phyloP scores from a whole-genome alignment of 257 asterid genomes.

The Salvia hispanica region DNA sequence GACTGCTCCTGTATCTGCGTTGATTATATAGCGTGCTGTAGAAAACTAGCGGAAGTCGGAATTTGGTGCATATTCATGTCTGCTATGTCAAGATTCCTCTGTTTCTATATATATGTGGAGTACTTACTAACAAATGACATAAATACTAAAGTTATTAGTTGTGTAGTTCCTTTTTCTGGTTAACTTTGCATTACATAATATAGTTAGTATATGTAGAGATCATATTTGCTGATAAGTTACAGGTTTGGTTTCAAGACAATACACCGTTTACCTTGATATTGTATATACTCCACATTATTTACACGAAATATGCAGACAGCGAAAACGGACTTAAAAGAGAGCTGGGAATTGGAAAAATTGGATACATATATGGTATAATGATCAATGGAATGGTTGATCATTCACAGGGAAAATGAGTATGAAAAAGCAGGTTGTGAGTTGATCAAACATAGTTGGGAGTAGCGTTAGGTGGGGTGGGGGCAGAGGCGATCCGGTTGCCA shows the following conservation, averaged over 20 bases:
- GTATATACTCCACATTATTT: not conserved
- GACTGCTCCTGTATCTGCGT: constrained; percentile 19
- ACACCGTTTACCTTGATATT: not conserved
- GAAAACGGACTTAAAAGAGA: not conserved
- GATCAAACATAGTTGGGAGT: constrained; percentile 32
- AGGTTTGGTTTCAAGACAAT: not conserved
- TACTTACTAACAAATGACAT: constrained; percentile 7
- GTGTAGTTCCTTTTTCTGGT: not conserved
- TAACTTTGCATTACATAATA: not conserved
- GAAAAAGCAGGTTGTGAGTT: too few relatives aligned
- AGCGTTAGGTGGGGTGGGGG: constrained; percentile 29
- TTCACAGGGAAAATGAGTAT: not conserved
- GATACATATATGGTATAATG: not conserved
- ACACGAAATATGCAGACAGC: not conserved
- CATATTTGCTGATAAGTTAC: too few relatives aligned
- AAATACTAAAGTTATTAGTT: not conserved
- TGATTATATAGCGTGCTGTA: constrained; percentile 16
- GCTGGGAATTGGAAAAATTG: not conserved
- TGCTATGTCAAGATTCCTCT: constrained; percentile 19
- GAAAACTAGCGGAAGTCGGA: constrained; percentile 12
- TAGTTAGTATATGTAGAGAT: too few relatives aligned
- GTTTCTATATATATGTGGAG: constrained; percentile 15
- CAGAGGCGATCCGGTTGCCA: constrained; percentile 40
- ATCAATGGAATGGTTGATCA: not conserved
- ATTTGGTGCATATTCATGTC: constrained; percentile 12